These are phyloP conservation scores for Themeda triandra DNA, from an alignment of 176 grass and related monocot genomes.

Conservation along the genomic window DNA sequence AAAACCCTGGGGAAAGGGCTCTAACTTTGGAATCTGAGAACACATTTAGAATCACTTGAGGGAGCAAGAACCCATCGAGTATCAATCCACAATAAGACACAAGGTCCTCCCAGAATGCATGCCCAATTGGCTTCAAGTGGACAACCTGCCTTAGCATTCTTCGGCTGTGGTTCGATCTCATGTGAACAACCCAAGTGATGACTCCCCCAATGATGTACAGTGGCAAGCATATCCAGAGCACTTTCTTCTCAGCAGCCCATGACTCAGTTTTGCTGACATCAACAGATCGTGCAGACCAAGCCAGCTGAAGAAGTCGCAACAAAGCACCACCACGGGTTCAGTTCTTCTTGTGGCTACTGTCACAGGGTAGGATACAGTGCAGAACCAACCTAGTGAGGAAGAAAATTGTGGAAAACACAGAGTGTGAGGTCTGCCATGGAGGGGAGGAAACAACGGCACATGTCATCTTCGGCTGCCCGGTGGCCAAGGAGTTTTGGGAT, in stretches of 20 bases:
- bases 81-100: conserved; percentile 62
- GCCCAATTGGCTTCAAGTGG: not conserved
- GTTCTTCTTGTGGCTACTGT: no score
- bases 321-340: no score
- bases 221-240: conserved; percentile 64
- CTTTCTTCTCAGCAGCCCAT: conserved; percentile 81
- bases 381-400: no score
- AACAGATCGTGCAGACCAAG: conserved; percentile 65
- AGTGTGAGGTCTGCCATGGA: no score
- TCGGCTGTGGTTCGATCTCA: conserved; percentile 20
- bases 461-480: no score
- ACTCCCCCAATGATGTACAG: conserved; percentile 76
- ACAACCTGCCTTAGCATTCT: conserved; percentile 25
- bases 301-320: conserved; percentile 73
- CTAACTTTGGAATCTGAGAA: conserved; percentile 62
- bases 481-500: no score
- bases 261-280: conserved; percentile 44
- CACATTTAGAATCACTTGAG: conserved; percentile 66
- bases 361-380: no score
- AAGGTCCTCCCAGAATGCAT: conserved; percentile 60
- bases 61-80: conserved; percentile 78
- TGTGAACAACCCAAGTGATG: conserved; percentile 51
- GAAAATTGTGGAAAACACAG: no score
- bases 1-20: conserved; percentile 59
- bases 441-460: no score